phyloP scores from a whole-genome alignment of 352 stramenopile genomes.

The Globisporangium sylvaticum region DNA sequence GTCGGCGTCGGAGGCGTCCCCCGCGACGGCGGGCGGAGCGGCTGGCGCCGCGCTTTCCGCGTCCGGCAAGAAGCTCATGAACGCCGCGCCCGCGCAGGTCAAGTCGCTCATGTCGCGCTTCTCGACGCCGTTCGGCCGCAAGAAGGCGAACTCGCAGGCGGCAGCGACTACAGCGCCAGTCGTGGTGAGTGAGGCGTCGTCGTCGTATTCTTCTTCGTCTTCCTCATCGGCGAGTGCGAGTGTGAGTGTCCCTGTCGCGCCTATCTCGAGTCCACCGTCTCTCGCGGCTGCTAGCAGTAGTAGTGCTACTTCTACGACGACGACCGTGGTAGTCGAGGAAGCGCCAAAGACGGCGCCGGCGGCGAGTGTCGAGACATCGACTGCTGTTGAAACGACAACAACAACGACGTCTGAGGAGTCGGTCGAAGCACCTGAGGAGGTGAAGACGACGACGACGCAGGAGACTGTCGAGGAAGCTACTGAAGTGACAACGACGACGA shows the following conservation, averaged over 20 bases:
- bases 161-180: not conserved
- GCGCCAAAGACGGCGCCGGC: not conserved
- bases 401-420: not conserved
- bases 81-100: conserved; percentile 15
- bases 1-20: not conserved
- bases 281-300: not conserved
- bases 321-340: not conserved
- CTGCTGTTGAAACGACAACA: not conserved
- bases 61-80: conserved; percentile 20
- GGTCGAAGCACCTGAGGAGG: not conserved
- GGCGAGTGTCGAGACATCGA: not conserved
- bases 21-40: not conserved
- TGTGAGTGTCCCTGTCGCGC: not conserved
- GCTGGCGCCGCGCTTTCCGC: conserved; percentile 1
- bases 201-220: not conserved
- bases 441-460: not conserved
- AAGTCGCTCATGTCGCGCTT: conserved; percentile 23
- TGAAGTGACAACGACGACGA: not conserved
- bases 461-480: not conserved
- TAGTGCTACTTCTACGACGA: not conserved
- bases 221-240: not conserved
- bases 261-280: not conserved
- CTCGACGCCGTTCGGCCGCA: conserved; percentile 17
- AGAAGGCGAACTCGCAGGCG: conserved; percentile 7
- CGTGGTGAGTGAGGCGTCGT: not conserved